Percentiles rank a stretch among this genome's conserved stretches.
Conservation (phyloP, 768 basidiomycete species). For the Naganishia antarctica region DNA sequence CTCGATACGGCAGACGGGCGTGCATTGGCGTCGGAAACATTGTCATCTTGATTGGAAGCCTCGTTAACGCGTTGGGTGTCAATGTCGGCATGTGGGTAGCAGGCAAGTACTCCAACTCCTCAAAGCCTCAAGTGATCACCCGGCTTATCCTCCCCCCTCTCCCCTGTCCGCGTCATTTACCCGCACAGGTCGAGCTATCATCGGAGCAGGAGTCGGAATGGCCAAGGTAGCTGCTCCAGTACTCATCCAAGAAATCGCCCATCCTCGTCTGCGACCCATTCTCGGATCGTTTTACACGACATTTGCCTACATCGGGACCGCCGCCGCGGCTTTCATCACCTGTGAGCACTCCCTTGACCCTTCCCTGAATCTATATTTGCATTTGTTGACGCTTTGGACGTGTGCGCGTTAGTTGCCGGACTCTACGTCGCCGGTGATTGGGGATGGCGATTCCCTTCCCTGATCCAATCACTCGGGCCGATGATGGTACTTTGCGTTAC, state of each 20-base stretch:
- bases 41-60: constrained; percentile 29
- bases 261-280: constrained; percentile 31
- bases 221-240: constrained; percentile 37
- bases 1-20: constrained; percentile 32
- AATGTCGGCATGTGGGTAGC: constrained; percentile 26
- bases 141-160: constrained; percentile 11
- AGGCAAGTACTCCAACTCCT: background rate
- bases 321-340: constrained; percentile 26
- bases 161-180: background rate
- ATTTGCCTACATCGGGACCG: constrained; percentile 29
- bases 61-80: constrained; percentile 33
- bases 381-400: constrained; percentile 1
- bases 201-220: constrained; percentile 33
- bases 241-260: constrained; percentile 37
- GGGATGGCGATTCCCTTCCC: constrained; percentile 35
- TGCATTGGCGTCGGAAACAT: constrained; percentile 30
- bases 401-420: constrained; percentile 29
- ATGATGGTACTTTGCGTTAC: constrained; percentile 2
- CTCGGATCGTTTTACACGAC: constrained; percentile 35
- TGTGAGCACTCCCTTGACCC: background rate
- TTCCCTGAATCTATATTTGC: background rate
- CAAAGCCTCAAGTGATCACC: background rate
- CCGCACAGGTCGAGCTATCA: constrained; percentile 27
- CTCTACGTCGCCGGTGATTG: constrained; percentile 31
- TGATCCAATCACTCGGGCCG: background rate